phyloP scores from a whole-genome alignment of 371 early-diverging fungal genomes.

The Coemansia linderi region DNA sequence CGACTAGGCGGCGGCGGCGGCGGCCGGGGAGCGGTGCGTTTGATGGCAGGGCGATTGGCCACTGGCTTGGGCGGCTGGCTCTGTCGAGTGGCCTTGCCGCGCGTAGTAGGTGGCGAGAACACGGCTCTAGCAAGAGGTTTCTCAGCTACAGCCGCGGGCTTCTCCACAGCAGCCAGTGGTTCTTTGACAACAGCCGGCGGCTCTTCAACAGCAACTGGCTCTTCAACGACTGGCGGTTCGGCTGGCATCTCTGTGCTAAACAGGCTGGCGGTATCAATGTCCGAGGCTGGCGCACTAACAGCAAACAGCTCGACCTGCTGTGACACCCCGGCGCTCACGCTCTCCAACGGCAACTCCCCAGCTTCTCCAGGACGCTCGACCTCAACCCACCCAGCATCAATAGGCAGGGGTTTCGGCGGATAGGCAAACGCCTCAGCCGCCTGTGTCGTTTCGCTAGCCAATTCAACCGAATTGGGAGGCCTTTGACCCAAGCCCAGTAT shows the following conservation, averaged over 20 bases:
- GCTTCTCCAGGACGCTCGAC: conserved; percentile 13
- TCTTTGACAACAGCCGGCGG: background rate
- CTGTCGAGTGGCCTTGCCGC: background rate
- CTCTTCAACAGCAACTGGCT: background rate
- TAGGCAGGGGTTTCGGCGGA: conserved; percentile 40
- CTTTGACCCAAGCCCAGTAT: conserved; percentile 8
- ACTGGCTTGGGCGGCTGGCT: background rate
- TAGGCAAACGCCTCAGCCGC: conserved; percentile 8
- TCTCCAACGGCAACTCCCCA: background rate
- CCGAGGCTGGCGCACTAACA: conserved; percentile 3
- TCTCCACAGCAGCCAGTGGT: background rate
- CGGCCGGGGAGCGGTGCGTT: background rate
- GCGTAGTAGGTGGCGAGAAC: background rate
- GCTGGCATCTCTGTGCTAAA: background rate
- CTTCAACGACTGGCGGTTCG: too few relatives aligned
- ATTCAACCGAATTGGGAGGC: background rate
- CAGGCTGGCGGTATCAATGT: background rate
- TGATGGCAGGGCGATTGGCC: background rate
- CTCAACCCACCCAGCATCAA: conserved; percentile 43
- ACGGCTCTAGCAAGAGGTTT: background rate
- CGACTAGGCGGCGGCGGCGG: background rate
- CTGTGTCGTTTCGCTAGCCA: background rate
- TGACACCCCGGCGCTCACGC: background rate
- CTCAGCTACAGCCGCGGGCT: background rate
- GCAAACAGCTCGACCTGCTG: conserved; percentile 33